Evolutionary conservation across 2,329 filamentous ascomycete genomes (phyloP), one percentile per base, ranked within the genome.

Genomic region (Arthroderma sp.): DNA sequence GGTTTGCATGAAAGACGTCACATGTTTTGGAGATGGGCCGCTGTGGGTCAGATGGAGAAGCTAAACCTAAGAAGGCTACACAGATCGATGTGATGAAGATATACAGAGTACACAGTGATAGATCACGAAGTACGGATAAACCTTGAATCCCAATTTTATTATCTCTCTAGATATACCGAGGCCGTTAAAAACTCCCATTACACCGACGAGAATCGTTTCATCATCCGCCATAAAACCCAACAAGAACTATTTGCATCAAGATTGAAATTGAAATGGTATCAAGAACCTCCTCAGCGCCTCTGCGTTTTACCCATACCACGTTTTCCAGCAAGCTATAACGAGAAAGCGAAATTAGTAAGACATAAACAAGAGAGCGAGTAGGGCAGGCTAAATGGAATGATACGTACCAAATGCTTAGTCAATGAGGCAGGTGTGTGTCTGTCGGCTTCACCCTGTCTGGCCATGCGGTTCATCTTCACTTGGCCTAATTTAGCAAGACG

Each of bases 381-480:
- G 22, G 3, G n/a, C n/a, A 41, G 11, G 40, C 47, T n/a, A 29
- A 30, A 30, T 31, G 15, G 42, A 33, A 9, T 37, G 51, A 54
- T 11, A 76, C 81, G 65, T 75, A 94, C 82, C 77, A 98, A 73
- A 70, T 96, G 91, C 71, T 94, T 98, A 50, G 81, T 78, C 66
- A 94, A 68, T 43, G 84, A 75, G 33, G 84, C 83, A 45, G 81
- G 81, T 50, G 80, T 79, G 69, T 96, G 89, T 62, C 93, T 80
- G 74, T 98, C 91, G 50, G 83, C 88, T 72, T 98, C 91, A 73
- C 91, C 91, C 74, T 93, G 85, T 65, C 88, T 81, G 38, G 91
- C 91, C 83, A 93, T 91, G 53, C 89, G 79, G 73, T 98, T 98
- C 87, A 93, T 95, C 78, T 87, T 89, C 75, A 89, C 87, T 80